A percentile compares a stretch with the other conserved stretches of the same genome.
These are phyloP conservation scores for Pyrenophora seminiperda DNA, from an alignment of 2,329 filamentous ascomycete genomes.

Conservation along the genomic window DNA sequence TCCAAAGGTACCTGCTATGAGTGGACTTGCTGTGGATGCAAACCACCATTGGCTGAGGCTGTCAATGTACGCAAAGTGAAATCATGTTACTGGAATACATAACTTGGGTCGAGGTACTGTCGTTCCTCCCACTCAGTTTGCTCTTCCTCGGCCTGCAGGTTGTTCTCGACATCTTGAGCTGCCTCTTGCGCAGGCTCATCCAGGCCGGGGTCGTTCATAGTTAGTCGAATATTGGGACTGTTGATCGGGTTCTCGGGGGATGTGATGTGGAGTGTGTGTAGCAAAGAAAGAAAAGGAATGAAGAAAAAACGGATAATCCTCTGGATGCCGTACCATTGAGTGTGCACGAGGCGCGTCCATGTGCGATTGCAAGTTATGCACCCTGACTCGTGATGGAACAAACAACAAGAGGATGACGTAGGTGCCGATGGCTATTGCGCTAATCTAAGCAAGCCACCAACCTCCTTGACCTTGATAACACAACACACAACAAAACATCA, in stretches of 20 bases:
- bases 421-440: not conserved
- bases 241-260: not conserved
- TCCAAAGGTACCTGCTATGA: slow-evolving; percentile 61
- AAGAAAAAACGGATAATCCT: not conserved
- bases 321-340: not conserved
- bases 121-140: slow-evolving; percentile 49
- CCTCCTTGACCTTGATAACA: not conserved
- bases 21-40: slow-evolving; percentile 62
- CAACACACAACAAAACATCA: not conserved
- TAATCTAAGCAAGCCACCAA: slow-evolving; percentile 8
- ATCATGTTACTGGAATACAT: not conserved
- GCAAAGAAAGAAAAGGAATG: not conserved
- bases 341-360: slow-evolving; percentile 7
- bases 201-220: slow-evolving; percentile 58
- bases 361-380: slow-evolving; percentile 11
- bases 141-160: slow-evolving; percentile 36
- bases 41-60: slow-evolving; percentile 63
- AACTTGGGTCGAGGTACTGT: slow-evolving; percentile 54
- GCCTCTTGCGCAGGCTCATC: slow-evolving; percentile 56
- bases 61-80: slow-evolving; percentile 10
- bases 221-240: not conserved
- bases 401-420: slow-evolving; percentile 14
- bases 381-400: slow-evolving; percentile 11
- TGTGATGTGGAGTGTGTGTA: not conserved
- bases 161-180: slow-evolving; percentile 52